Evolutionary conservation across 2,329 filamentous ascomycete genomes (phyloP).

Genomic region (Massarina eburnea): DNA sequence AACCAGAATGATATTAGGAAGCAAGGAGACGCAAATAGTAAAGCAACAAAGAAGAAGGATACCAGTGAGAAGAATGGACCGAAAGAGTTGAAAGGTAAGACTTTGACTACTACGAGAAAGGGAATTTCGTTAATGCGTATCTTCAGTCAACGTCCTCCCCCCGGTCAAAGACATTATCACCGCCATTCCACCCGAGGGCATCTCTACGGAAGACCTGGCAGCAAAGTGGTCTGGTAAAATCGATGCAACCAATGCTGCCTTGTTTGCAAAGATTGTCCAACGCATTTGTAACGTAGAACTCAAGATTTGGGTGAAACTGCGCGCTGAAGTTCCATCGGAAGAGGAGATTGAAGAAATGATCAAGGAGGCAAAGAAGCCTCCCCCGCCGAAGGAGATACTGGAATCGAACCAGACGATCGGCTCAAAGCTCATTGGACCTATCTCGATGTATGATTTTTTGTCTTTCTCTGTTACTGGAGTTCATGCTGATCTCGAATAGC

Average conservation of each 20-base stretch:
- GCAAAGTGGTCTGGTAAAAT: background rate
- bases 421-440: background rate
- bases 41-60: too few relatives aligned
- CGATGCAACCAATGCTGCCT: background rate
- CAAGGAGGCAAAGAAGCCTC: background rate
- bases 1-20: too few relatives aligned
- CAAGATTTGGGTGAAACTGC: background rate
- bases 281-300: background rate
- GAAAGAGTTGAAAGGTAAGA: too few relatives aligned
- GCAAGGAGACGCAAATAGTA: too few relatives aligned
- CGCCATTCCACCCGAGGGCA: slow-evolving; percentile 1
- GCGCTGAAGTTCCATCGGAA: background rate
- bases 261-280: background rate
- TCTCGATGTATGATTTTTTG: background rate
- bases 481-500: background rate
- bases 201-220: background rate
- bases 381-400: background rate
- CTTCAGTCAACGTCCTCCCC: background rate
- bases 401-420: background rate
- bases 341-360: background rate
- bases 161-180: background rate
- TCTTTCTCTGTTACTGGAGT: background rate
- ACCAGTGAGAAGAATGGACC: too few relatives aligned
- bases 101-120: too few relatives aligned
- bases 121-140: background rate